Evolutionary conservation across 2,329 filamentous ascomycete genomes (phyloP), one percentile per base, ranked within the genome.

Genomic region (Bipolaris bicolor): DNA sequence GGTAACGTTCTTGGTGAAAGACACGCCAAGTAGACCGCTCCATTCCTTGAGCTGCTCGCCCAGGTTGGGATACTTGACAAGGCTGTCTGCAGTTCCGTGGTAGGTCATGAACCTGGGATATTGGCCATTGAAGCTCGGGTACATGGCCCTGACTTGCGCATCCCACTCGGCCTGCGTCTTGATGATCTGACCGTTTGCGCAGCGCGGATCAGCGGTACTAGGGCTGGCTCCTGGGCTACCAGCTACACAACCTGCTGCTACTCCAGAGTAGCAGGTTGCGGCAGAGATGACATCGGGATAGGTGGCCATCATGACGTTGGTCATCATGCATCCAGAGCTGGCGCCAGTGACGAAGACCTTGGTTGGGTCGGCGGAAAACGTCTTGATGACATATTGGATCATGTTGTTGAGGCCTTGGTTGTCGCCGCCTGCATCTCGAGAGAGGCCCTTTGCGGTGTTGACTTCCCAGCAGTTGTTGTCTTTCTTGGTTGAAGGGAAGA

Each of bases 381-480:
- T 79, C 6, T 66, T 50, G 15, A 86, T 67, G 1, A 83, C 77
- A 65, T 84, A 86, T 31, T 75, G 77, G 43, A 87, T 81, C 84
- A 88, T 88, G 70, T 82, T 84, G 39, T 80, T 80, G 51, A 88
- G 83, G 2, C 80, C 78, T 47, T 81, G 79, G 57, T 79, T 82
- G 70, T 88, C 83, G 3, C 84, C 84, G 37, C 83, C 83, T 5
- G 81, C 84, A 47, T 83, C 78, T 66, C 84, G 85, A 1, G 80
- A 83, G 2, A 88, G 79, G 0, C 83, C 77, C 7, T 76, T 79
- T 6, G 76, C 76, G 1, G 80, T 84, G 20, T 83, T 83, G 15
- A 87, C 83, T 54, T 88, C 85, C 84, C 85, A 87, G 77, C 85
- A 88, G 56, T 68, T 71, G 36, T 68, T 81, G 50, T 75, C 73